Conservation (phyloP, 2,329 filamentous ascomycete species). For the Sporothrix curviconia region DNA sequence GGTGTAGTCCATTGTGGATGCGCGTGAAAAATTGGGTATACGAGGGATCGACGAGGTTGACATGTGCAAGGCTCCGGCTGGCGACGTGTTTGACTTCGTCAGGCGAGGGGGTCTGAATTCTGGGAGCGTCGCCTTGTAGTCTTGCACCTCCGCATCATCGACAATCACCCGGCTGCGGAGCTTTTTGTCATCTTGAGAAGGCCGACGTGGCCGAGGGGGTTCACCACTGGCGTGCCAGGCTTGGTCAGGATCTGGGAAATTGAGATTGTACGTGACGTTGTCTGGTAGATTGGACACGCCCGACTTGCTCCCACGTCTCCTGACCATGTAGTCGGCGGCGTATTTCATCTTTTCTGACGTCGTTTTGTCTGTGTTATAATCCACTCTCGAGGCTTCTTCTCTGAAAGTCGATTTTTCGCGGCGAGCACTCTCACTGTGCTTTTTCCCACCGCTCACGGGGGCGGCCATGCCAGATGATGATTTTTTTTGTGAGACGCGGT, state of each 20-base stretch:
- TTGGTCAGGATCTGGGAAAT: constrained; percentile 19
- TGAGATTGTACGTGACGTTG: constrained; percentile 5
- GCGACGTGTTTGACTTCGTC: constrained; percentile 23
- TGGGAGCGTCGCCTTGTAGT: constrained; percentile 18
- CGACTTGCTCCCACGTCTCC: constrained; percentile 17
- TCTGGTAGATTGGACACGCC: not conserved
- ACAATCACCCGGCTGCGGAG: not conserved
- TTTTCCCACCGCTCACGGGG: constrained; percentile 22
- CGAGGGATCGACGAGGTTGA: constrained; percentile 17
- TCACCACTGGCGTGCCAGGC: constrained; percentile 11
- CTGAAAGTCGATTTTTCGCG: constrained; percentile 19
- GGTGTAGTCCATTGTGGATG: constrained; percentile 20
- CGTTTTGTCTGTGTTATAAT: constrained; percentile 8
- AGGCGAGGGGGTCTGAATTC: constrained; percentile 21
- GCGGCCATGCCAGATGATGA: constrained; percentile 10
- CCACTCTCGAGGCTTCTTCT: constrained; percentile 13
- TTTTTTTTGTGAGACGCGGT: constrained; percentile 22
- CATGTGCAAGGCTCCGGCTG: constrained; percentile 19
- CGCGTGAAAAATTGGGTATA: constrained; percentile 14
- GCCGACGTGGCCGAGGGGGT: constrained; percentile 6
- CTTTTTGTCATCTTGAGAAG: constrained; percentile 20
- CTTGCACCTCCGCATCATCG: constrained; percentile 6
- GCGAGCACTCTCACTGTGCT: constrained; percentile 22
- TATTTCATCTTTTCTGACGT: constrained; percentile 14
- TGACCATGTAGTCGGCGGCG: constrained; percentile 21